phyloP scores from a whole-genome alignment of 306 rosid species.

The Cicer yamashitae region DNA sequence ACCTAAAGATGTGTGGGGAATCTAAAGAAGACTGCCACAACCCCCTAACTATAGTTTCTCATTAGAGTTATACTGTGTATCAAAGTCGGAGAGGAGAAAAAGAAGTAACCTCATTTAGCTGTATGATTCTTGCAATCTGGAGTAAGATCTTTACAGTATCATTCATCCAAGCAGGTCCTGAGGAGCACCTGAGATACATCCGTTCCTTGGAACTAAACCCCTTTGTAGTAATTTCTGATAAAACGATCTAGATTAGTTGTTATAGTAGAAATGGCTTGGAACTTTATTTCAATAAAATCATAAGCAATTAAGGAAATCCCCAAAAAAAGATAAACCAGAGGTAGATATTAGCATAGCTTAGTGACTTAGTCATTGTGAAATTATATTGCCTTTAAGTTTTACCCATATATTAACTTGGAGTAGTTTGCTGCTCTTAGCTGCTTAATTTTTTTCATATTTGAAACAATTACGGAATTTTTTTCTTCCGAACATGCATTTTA shows the following conservation, averaged over 20 bases:
- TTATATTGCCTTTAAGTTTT: not conserved
- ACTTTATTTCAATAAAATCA: slow-evolving; percentile 20
- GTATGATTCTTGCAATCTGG: slow-evolving; percentile 69
- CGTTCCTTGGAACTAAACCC: slow-evolving; percentile 68
- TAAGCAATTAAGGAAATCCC: slow-evolving; percentile 22
- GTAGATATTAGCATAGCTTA: no score
- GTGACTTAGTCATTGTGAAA: slow-evolving; percentile 18
- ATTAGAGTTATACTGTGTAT: slow-evolving; percentile 28
- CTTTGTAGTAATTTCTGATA: slow-evolving; percentile 63
- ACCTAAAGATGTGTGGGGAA: slow-evolving; percentile 7
- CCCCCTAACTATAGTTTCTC: slow-evolving; percentile 36
- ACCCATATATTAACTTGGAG: not conserved
- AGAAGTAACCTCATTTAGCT: slow-evolving; percentile 75
- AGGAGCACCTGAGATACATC: slow-evolving; percentile 50
- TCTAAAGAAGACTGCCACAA: slow-evolving; percentile 12
- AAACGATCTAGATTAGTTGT: slow-evolving; percentile 37
- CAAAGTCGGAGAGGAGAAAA: slow-evolving; percentile 46
- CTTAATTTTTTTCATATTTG: slow-evolving; percentile 2
- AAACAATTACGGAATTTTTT: slow-evolving; percentile 1
- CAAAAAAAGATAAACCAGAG: slow-evolving; percentile 18
- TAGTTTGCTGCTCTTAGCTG: not conserved
- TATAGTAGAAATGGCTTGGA: slow-evolving; percentile 23
- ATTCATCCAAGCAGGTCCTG: slow-evolving; percentile 47
- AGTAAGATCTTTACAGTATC: slow-evolving; percentile 60
- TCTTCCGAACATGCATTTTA: slow-evolving; percentile 14